Evolutionary conservation across 2,329 filamentous ascomycete species (phyloP).

Genomic region (Myriosclerotinia duriaeana): DNA sequence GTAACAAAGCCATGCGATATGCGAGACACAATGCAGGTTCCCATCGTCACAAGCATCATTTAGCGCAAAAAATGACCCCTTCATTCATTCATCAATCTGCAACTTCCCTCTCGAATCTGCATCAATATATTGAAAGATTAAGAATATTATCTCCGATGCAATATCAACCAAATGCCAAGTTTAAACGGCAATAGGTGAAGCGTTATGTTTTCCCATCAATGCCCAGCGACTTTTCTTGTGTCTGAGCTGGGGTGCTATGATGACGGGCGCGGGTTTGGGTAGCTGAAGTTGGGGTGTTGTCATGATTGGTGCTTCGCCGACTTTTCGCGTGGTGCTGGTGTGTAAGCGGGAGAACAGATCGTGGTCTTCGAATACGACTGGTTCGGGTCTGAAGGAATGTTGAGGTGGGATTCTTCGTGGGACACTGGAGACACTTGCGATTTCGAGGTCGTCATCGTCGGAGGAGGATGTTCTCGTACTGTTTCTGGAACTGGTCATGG

Average conservation of each 20-base stretch:
- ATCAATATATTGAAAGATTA: not conserved
- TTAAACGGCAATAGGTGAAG: not conserved
- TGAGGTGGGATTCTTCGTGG: constrained; percentile 19
- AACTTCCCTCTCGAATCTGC: not conserved
- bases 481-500: constrained; percentile 35
- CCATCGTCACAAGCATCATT: constrained; percentile 5
- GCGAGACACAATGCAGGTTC: not conserved
- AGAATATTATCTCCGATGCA: not conserved
- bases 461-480: constrained; percentile 29
- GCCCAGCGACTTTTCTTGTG: not conserved
- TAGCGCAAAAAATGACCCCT: not conserved
- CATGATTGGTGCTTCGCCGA: constrained; percentile 38
- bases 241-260: not conserved
- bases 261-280: not conserved
- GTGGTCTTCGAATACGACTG: constrained; percentile 33
- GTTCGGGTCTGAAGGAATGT: constrained; percentile 29
- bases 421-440: constrained; percentile 21
- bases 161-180: not conserved
- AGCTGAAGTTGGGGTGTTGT: not conserved
- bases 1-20: not conserved
- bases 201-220: not conserved
- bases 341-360: constrained; percentile 40
- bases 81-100: not conserved
- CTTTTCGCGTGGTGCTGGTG: constrained; percentile 38
- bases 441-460: constrained; percentile 31